A percentile compares a stretch with the other conserved stretches of the same genome.
Evolutionary conservation across 129 eudicot genomes (phyloP).

Genomic region (Arctium lappa): DNA sequence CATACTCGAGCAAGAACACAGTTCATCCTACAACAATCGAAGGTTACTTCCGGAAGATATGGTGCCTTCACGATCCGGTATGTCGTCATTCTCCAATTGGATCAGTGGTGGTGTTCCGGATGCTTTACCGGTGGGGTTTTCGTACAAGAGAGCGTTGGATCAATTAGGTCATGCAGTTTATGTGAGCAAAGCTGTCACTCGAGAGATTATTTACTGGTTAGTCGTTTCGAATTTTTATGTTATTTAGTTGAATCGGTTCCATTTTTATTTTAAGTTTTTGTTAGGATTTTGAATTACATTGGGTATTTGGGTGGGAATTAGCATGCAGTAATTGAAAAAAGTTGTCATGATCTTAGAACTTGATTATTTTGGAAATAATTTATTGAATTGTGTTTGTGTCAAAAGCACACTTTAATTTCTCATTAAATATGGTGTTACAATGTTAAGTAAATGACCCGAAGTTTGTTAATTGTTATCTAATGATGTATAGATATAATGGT

Average conservation of each 20-base stretch:
- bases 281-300: not conserved
- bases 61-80: conserved; percentile 28
- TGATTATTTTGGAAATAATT: not conserved
- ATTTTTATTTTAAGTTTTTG: not conserved
- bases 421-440: not conserved
- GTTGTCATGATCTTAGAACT: not conserved
- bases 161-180: conserved; percentile 77
- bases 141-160: conserved; percentile 67
- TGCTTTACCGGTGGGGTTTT: conserved; percentile 31
- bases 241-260: not conserved
- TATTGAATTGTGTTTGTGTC: not conserved
- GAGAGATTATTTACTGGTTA: conserved; percentile 71
- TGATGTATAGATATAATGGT: not conserved
- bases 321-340: not conserved
- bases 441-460: not conserved
- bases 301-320: not conserved
- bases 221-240: not conserved
- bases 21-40: not conserved
- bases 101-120: conserved; percentile 35
- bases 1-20: conserved; percentile 30
- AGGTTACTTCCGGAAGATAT: conserved; percentile 4
- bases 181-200: conserved; percentile 44
- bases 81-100: conserved; percentile 27
- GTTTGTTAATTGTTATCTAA: not conserved
- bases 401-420: not conserved